Evolutionary conservation across 768 basidiomycete species (phyloP).

Genomic region (Grammothele lineata): DNA sequence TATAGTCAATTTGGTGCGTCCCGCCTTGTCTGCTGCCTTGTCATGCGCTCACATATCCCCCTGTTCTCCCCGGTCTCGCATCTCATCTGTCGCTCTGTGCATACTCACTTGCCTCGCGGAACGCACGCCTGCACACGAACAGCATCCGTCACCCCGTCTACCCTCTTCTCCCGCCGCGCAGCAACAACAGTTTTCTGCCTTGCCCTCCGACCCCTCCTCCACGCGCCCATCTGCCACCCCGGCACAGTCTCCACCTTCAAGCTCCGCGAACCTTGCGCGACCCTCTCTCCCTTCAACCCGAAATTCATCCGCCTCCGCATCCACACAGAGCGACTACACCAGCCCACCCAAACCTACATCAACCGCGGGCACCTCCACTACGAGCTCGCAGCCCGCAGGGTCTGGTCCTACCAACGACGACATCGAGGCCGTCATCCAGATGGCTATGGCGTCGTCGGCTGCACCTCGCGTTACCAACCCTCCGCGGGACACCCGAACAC

Average conservation of each 20-base stretch:
- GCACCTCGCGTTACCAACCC: constrained; percentile 42
- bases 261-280: background rate
- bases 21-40: background rate
- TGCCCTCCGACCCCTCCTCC: background rate
- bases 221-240: background rate
- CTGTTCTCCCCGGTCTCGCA: background rate
- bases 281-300: background rate
- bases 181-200: too few species aligned
- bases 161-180: too few species aligned
- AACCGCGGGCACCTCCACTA: background rate
- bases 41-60: background rate
- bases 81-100: too few species aligned
- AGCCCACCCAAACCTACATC: background rate
- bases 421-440: constrained; percentile 89
- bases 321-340: background rate
- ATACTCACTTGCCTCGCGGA: too few species aligned
- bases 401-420: constrained; percentile 65
- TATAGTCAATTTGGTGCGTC: background rate
- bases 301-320: background rate
- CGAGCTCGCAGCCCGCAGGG: constrained; percentile 10
- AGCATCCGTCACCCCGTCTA: too few species aligned
- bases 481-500: constrained; percentile 83
- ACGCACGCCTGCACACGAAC: too few species aligned
- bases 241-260: background rate
- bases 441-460: constrained; percentile 74